Conservation (phyloP, 2,329 filamentous ascomycete species). For the Emmonsia crescens region DNA sequence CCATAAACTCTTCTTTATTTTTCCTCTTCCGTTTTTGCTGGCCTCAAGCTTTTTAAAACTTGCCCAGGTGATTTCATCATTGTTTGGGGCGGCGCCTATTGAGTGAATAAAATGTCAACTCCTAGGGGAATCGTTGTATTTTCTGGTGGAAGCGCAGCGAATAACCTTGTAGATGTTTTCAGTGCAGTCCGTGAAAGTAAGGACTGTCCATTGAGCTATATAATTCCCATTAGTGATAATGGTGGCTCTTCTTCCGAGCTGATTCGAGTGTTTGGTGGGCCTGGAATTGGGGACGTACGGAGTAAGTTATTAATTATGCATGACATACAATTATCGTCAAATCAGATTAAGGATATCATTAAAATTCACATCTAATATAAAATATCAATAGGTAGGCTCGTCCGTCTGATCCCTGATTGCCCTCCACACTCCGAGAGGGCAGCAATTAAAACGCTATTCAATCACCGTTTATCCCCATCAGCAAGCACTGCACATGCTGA, state of each 20-base stretch:
- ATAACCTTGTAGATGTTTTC: constrained; percentile 87
- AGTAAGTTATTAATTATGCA: constrained; percentile 40
- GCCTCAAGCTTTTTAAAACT: background rate
- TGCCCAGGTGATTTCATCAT: background rate
- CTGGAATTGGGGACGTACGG: constrained; percentile 69
- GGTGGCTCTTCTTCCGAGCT: constrained; percentile 88
- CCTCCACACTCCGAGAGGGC: constrained; percentile 51
- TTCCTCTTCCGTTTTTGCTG: background rate
- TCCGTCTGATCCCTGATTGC: constrained; percentile 71
- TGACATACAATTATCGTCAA: no score
- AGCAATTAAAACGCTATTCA: constrained; percentile 76
- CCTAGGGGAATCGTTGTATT: constrained; percentile 66
- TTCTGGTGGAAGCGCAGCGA: constrained; percentile 88
- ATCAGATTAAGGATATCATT: background rate
- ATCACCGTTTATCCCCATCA: constrained; percentile 63
- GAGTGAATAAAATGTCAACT: background rate
- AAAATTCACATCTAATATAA: constrained; percentile 1
- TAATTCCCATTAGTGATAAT: constrained; percentile 94
- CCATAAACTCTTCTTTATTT: background rate
- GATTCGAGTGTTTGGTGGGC: constrained; percentile 88
- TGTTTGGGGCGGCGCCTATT: background rate
- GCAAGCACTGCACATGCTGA: constrained; percentile 55
- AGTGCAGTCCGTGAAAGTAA: constrained; percentile 53
- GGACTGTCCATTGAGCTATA: constrained; percentile 61
- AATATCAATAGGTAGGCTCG: constrained; percentile 61